These are phyloP conservation scores for Didymella arachidicola DNA, from an alignment of 2,329 filamentous ascomycete species.

Conservation along the genomic window DNA sequence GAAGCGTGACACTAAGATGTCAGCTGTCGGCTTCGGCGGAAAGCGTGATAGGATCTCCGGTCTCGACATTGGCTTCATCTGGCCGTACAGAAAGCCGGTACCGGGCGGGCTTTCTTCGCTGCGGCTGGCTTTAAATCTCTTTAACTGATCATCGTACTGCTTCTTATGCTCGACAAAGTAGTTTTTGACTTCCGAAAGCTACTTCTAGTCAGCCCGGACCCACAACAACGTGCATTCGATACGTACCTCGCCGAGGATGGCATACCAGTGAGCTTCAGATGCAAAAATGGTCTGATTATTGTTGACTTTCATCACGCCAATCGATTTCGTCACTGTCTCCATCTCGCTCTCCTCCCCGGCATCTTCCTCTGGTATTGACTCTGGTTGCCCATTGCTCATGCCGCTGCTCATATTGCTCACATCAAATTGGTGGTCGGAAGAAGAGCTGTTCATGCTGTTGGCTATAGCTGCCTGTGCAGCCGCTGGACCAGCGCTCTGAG, in stretches of 20 bases:
- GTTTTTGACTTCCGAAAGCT: conserved; percentile 91
- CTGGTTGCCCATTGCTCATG: conserved; percentile 63
- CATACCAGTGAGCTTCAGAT: conserved; percentile 62
- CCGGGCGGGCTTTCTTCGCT: conserved; percentile 64
- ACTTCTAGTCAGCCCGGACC: conserved; percentile 18
- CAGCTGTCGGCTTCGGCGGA: conserved; percentile 81
- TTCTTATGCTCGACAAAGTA: conserved; percentile 89
- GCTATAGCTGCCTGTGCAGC: conserved; percentile 67
- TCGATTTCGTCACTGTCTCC: conserved; percentile 59
- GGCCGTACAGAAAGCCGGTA: conserved; percentile 80
- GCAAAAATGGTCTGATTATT: conserved; percentile 59
- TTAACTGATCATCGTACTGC: conserved; percentile 82
- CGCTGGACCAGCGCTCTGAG: conserved; percentile 65
- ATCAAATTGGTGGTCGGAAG: conserved; percentile 55
- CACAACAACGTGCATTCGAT: neutral
- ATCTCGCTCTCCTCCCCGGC: conserved; percentile 70
- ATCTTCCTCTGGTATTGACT: conserved; percentile 61
- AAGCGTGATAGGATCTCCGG: conserved; percentile 80
- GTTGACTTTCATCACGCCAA: conserved; percentile 62
- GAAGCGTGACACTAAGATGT: conserved; percentile 85
- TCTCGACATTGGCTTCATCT: conserved; percentile 72
- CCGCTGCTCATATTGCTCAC: conserved; percentile 64
- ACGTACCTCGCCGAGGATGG: conserved; percentile 59
- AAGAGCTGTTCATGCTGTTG: conserved; percentile 53
- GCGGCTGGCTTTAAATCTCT: conserved; percentile 75